A percentile compares a stretch with the other conserved stretches of the same genome.
phyloP scores from a whole-genome alignment of 139 green algal species.

The Tetradesmus obliquus region DNA sequence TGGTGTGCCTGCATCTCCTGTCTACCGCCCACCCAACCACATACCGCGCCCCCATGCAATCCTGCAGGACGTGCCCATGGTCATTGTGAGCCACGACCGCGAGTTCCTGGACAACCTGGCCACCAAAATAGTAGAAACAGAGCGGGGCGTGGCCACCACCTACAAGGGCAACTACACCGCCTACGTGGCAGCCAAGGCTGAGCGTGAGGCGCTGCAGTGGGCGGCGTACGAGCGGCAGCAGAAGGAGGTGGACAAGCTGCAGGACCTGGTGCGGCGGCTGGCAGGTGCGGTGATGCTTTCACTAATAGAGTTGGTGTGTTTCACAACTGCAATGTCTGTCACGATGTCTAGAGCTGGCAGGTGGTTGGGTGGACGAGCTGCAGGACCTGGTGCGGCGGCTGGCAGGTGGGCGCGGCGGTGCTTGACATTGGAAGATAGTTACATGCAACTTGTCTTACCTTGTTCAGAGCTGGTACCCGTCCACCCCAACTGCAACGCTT shows the following conservation, averaged over 20 bases:
- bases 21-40: no score
- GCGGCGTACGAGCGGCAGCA: constrained; percentile 95
- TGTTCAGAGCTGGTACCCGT: no score
- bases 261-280: constrained; percentile 66
- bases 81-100: constrained; percentile 95
- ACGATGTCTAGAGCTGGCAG: no score
- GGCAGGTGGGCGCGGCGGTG: constrained; percentile 8
- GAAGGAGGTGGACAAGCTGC: constrained; percentile 93
- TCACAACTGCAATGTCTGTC: no score
- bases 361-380: constrained; percentile 45
- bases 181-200: constrained; percentile 75
- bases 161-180: constrained; percentile 94
- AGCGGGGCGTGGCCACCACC: constrained; percentile 88
- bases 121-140: constrained; percentile 97
- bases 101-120: constrained; percentile 98
- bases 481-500: no score
- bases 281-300: constrained; percentile 33
- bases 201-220: constrained; percentile 83
- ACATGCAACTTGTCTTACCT: no score
- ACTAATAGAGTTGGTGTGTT: no score
- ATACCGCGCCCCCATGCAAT: no score
- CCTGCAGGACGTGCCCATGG: constrained; percentile 56
- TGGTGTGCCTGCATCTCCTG: no score
- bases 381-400: constrained; percentile 66
- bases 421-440: no score